Base-by-base conservation (phyloP, 2,329 filamentous ascomycete genomes). In the Aspergillus sp. region DNA sequence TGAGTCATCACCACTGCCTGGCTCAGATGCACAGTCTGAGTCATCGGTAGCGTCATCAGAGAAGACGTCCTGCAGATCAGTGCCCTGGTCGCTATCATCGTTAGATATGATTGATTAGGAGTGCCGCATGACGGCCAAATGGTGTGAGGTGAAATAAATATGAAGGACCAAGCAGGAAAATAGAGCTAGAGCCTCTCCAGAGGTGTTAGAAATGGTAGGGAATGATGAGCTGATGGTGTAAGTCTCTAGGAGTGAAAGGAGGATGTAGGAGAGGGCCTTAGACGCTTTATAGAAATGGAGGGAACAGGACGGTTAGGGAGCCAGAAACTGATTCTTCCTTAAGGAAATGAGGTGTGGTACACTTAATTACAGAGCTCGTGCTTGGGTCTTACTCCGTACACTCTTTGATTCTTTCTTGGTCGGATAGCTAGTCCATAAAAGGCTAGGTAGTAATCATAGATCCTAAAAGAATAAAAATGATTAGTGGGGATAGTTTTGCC, bases 1-100 rank as follows among this genome's bases (percentile, higher is more conserved):
- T 7, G 39, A 48, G 27, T 44, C 33, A 27, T 48, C 28, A 26
- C 53, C 27, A 38, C 36, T 39, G 31, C 49, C 48, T 8, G 37
- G 32, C 26, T 54, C 45, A 7, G 43, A 43, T 32, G 50, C 48
- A 41, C 51, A 54, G 19, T 49, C 42, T 37, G 28, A 44, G 38
- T 38, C 49, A 30, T 50, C 43, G 42, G 49, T 52, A 12, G 38
- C 39, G 30, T 45, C 42, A 39, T 55, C 37, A 40, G 43, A 54
- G 43, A 55, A 55, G 42, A 54, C 44, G 36, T 45, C 44, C 7
- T 33, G 37, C 8, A 54, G n/a, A 26, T 41, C 34, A 33, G 40
- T 53, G 48, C 45, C 50, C 33, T 45, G 30, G 39, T 56, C 47
- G 39, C 51, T 60, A 33, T 58, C 35, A 45, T 51, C 43, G 27